A percentile compares a stretch with the other conserved stretches of the same genome.
These are phyloP conservation scores for grape (Vitis vinifera) DNA, from an alignment of 164 flowering plant genomes.

Conservation along the genomic window ASM3070453v1 NC_081816.1:9575001-9575500, in stretches of 20 bases:
- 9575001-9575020: constrained; percentile 21
- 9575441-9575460: constrained; percentile 36
- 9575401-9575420: constrained; percentile 23
- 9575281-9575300: constrained; percentile 15
- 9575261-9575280: constrained; percentile 15
- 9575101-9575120: constrained; percentile 30
- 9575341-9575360: constrained; percentile 26
- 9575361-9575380: constrained; percentile 18
- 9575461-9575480: constrained; percentile 18
- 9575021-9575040: constrained; percentile 32
- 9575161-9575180: constrained; percentile 20
- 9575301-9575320: constrained; percentile 20
- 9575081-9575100: constrained; percentile 33
- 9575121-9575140: constrained; percentile 14
- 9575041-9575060: constrained; percentile 29
- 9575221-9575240: constrained; percentile 33
- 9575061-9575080: constrained; percentile 16
- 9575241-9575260: constrained; percentile 26
- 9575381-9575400: constrained; percentile 33
- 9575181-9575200: constrained; percentile 32
- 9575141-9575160: constrained; percentile 20
- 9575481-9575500: constrained; percentile 23
- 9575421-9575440: constrained; percentile 12
- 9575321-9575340: constrained; percentile 29
- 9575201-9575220: constrained; percentile 20